Percentiles rank a stretch among this genome's conserved stretches.
Evolutionary conservation across 75 land plant species (phyloP).

Genomic region (Pinus tabuliformis): DNA sequence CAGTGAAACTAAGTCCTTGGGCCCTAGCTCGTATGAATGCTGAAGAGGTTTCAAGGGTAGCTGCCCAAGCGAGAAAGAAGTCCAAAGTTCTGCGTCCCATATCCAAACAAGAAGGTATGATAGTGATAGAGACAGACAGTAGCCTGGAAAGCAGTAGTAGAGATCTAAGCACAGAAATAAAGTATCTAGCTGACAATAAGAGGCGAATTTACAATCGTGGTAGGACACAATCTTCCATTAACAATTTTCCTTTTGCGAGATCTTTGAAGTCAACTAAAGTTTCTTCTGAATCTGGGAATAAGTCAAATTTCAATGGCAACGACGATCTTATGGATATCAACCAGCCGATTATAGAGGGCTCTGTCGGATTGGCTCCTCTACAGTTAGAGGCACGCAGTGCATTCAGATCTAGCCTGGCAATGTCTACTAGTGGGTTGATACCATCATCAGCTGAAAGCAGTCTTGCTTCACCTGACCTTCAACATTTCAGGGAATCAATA

Average conservation of each 20-base stretch:
- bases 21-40: conserved; percentile 80
- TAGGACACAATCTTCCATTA: conserved; percentile 12
- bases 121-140: conserved; percentile 49
- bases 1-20: conserved; percentile 94
- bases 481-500: conserved; percentile 50
- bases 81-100: conserved; percentile 81
- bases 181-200: conserved; percentile 30
- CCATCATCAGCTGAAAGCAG: conserved; percentile 63
- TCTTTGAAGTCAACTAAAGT: conserved; percentile 6
- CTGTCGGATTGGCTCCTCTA: conserved; percentile 53
- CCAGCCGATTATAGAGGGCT: conserved; percentile 10
- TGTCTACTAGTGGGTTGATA: conserved; percentile 37
- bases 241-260: conserved; percentile 2
- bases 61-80: conserved; percentile 75
- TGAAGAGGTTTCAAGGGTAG: conserved; percentile 82
- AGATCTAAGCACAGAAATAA: conserved; percentile 31
- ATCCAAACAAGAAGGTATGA: conserved; percentile 24
- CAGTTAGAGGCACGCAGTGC: conserved; percentile 76
- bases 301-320: background rate
- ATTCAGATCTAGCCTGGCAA: conserved; percentile 57
- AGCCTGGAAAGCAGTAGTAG: conserved; percentile 51
- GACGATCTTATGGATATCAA: background rate
- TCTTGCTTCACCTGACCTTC: conserved; percentile 61
- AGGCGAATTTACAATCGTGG: conserved; percentile 33
- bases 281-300: background rate